Evolutionary conservation across 1,139 yeast species (phyloP).

Genomic region (Yamadazyma mexicana): DNA sequence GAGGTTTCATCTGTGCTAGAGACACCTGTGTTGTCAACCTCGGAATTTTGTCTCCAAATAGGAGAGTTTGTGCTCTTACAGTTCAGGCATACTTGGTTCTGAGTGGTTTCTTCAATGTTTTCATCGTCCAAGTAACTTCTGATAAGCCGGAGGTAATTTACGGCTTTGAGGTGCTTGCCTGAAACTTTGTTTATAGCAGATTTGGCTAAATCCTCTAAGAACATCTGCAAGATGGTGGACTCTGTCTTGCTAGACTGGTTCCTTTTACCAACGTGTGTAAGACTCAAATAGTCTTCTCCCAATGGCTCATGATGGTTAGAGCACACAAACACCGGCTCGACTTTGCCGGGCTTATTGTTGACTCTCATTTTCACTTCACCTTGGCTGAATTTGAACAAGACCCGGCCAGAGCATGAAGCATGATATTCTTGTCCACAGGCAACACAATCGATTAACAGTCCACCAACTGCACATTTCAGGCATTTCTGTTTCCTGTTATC

Average conservation of each 20-base stretch:
- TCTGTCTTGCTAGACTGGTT: conserved; percentile 24
- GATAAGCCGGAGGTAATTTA: conserved; percentile 20
- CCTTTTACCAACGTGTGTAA: conserved; percentile 37
- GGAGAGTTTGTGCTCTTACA: conserved; percentile 25
- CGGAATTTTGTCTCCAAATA: conserved; percentile 35
- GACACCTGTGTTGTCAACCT: conserved; percentile 2
- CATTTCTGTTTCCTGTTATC: conserved; percentile 22
- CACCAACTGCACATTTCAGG: conserved; percentile 9
- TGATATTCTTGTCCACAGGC: conserved; percentile 38
- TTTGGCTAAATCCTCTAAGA: conserved; percentile 41
- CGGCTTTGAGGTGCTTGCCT: conserved; percentile 37
- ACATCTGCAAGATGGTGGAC: conserved; percentile 42
- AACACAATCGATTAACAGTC: conserved; percentile 9
- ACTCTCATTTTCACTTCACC: conserved; percentile 26
- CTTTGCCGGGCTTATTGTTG: conserved; percentile 33
- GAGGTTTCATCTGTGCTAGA: not conserved
- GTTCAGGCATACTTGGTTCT: conserved; percentile 27
- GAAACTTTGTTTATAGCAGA: conserved; percentile 16
- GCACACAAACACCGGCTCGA: conserved; percentile 46
- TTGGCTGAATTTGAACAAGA: conserved; percentile 38
- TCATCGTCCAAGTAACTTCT: conserved; percentile 2
- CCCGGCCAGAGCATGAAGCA: conserved; percentile 65
- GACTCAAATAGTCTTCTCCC: conserved; percentile 14
- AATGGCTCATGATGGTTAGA: conserved; percentile 30
- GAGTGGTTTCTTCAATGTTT: not conserved